Percentiles rank a stretch among this genome's conserved stretches.
Evolutionary conservation across 208 protist genomes (phyloP).

Genomic region (Trypanosoma grayi): DNA sequence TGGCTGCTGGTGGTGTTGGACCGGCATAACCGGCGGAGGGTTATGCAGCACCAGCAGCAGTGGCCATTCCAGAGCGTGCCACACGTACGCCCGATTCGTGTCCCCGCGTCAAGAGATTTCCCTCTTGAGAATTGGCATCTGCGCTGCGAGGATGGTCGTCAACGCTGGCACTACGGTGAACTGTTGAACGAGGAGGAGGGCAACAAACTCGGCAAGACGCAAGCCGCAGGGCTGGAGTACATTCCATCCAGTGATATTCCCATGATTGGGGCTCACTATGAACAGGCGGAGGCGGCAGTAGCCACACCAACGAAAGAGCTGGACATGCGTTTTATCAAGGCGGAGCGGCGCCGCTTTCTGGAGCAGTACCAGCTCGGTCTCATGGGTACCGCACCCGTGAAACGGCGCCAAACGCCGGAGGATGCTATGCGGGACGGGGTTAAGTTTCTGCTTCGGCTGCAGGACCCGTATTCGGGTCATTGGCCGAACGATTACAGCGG

Average conservation of each 20-base stretch:
- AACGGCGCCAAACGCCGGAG: conserved; percentile 17
- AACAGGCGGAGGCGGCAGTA: conserved; percentile 14
- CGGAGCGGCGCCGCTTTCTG: conserved; percentile 40
- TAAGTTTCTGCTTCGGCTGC: conserved; percentile 70
- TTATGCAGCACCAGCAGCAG: conserved; percentile 33
- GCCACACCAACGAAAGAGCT: conserved; percentile 10
- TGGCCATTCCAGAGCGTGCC: conserved; percentile 58
- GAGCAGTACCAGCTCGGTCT: conserved; percentile 76
- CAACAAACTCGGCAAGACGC: conserved; percentile 55
- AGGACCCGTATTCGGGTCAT: conserved; percentile 94
- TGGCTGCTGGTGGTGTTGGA: conserved; percentile 43
- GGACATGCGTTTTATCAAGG: conserved; percentile 41
- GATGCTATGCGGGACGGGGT: conserved; percentile 64
- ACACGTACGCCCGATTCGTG: conserved; percentile 45
- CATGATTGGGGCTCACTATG: conserved; percentile 19
- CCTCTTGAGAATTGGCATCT: conserved; percentile 76
- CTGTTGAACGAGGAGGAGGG: conserved; percentile 51
- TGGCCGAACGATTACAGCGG: conserved; percentile 98
- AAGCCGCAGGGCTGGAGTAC: conserved; percentile 43
- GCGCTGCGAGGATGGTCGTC: conserved; percentile 83
- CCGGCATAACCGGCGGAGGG: conserved; percentile 43
- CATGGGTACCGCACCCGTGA: neutral
- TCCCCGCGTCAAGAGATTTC: conserved; percentile 35
- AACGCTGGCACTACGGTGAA: conserved; percentile 79
- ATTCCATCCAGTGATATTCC: conserved; percentile 6